phyloP scores from a whole-genome alignment of 192 early-diverging fungal species.

The Phycomyces nitens region DNA sequence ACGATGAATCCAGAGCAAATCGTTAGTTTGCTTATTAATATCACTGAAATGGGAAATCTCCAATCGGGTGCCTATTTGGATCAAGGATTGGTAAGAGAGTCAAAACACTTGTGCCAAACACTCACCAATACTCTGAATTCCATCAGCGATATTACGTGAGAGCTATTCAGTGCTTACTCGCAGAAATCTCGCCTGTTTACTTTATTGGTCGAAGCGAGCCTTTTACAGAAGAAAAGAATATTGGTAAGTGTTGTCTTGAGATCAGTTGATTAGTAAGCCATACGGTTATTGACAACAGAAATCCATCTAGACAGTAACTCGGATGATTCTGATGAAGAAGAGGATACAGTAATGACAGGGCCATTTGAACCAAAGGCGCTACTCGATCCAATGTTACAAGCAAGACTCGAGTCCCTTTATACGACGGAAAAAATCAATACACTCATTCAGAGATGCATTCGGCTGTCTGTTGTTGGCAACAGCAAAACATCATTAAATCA shows the following conservation, averaged over 20 bases:
- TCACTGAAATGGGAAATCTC: slow-evolving; percentile 31
- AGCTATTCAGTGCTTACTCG: slow-evolving; percentile 24
- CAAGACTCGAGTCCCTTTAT: slow-evolving; percentile 6
- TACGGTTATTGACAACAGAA: slow-evolving; percentile 30
- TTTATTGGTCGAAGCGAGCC: slow-evolving; percentile 7
- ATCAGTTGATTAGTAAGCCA: neutral
- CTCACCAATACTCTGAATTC: neutral
- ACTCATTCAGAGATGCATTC: slow-evolving; percentile 1
- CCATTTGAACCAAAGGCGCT: neutral
- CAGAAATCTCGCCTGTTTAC: slow-evolving; percentile 11
- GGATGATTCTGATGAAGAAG: slow-evolving; percentile 41
- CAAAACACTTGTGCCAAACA: no score
- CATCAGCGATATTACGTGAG: slow-evolving; percentile 32
- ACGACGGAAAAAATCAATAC: slow-evolving; percentile 1
- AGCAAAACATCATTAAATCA: neutral
- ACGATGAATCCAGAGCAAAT: slow-evolving; percentile 15
- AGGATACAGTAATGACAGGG: slow-evolving; percentile 33
- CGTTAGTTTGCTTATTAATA: slow-evolving; percentile 42
- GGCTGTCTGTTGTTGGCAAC: neutral
- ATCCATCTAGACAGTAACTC: slow-evolving; percentile 32
- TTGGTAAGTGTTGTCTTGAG: neutral
- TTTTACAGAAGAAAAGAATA: neutral
- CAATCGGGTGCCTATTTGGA: slow-evolving; percentile 19
- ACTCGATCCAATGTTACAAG: slow-evolving; percentile 5
- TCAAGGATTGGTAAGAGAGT: slow-evolving; percentile 21